Base-by-base conservation (phyloP, 805 yeast genomes). In the Candida fluviatilis region DNA sequence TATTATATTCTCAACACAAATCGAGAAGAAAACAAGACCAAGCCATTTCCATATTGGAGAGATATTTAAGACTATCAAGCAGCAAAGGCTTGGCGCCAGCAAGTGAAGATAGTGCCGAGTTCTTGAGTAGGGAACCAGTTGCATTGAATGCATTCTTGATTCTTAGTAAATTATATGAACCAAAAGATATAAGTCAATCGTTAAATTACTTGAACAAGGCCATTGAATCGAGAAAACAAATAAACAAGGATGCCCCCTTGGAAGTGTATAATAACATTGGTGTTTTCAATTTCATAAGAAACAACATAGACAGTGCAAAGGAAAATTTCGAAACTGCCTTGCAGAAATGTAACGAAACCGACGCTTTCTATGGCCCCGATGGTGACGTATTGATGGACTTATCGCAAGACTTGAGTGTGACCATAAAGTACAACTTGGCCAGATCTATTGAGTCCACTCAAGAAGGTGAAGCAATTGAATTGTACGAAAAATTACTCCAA, bases 181-280 rank as follows among this genome's bases (percentile, higher is more conserved):
- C 69, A 4, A 73, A 69, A 40, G 88, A 84, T 50, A 55, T 79
- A 31, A 72, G 75, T n/a, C 81, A 77, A 54, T 80, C 96, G 0
- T 68, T 87, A 48, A 73, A 72, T 15, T 79, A 73, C 51, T 65
- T 90, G 37, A 59, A 76, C 42, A 74, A 76, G 50, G 80, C 90
- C 29, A 65, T 79, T 16, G 84, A 79, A 35, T 64, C 75, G 5
- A 62, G 70, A 39, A 58, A 63, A 31, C 58, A 58, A 23, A 62
- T 59, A 26, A 55, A 58, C 33, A 73, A 79, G 31, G 70, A 69
- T 25, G 66, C 71, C 2, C 78, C 80, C 2, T 61, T 75, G 33
- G 84, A 80, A 48, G 65, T 91, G 19, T 69, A 80, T 51, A 89
- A 88, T 55, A 93, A 93, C 51, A 69, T 88, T 48, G 98, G 95